phyloP scores from a whole-genome alignment of 1,284 basidiomycete species.

The Entoloma clypeatum region DNA sequence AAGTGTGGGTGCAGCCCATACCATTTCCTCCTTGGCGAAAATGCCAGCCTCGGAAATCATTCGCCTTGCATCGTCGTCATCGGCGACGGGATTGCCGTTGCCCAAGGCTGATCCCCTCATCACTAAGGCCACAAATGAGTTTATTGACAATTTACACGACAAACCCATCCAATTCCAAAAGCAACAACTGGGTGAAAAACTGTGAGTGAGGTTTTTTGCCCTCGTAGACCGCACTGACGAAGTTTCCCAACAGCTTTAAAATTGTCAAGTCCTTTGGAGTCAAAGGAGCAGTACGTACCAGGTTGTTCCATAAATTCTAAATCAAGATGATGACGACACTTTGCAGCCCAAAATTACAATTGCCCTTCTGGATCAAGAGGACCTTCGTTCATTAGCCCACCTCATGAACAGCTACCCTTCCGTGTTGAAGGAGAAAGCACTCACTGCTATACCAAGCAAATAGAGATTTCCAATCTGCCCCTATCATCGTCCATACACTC shows the following conservation, averaged over 20 bases:
- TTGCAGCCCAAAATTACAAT: conserved; percentile 78
- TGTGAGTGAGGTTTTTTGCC: conserved; percentile 44
- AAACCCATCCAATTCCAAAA: conserved; percentile 70
- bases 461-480: conserved; percentile 14
- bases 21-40: conserved; percentile 56
- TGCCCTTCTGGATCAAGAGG: conserved; percentile 77
- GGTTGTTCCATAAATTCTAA: conserved; percentile 1
- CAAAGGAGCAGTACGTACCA: conserved; percentile 63
- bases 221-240: not conserved
- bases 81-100: conserved; percentile 58
- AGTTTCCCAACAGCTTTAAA: conserved; percentile 52
- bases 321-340: conserved; percentile 9
- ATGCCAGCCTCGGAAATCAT: conserved; percentile 72
- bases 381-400: conserved; percentile 77
- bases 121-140: conserved; percentile 69
- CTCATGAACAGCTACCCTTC: conserved; percentile 85
- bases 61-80: conserved; percentile 50
- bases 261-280: conserved; percentile 76
- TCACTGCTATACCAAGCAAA: conserved; percentile 25
- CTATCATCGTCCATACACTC: conserved; percentile 2
- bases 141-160: conserved; percentile 67
- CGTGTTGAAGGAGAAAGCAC: conserved; percentile 73
- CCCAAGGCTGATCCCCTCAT: conserved; percentile 69
- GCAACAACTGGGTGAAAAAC: conserved; percentile 76
- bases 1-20: conserved; percentile 40